Percentiles rank a stretch among this genome's conserved stretches.
Conservation (phyloP, 768 basidiomycete species). For the Termitomyces sp. region DNA sequence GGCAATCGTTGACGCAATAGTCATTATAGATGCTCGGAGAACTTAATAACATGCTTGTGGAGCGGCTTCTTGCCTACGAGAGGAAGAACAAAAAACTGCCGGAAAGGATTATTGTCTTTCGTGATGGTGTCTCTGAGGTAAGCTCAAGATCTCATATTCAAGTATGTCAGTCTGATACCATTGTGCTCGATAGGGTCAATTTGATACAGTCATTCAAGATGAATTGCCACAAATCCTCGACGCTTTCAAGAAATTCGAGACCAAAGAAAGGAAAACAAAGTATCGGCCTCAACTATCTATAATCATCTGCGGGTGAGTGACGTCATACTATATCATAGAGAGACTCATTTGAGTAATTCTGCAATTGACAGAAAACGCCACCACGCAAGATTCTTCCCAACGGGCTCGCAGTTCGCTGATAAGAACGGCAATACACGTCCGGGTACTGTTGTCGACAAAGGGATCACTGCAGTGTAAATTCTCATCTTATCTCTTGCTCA, state of each 20-base stretch:
- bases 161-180: not conserved
- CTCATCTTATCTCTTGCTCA: conserved; percentile 6
- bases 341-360: too few relatives aligned
- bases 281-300: conserved; percentile 69
- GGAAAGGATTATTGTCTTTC: conserved; percentile 65
- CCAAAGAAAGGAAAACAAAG: conserved; percentile 32
- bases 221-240: conserved; percentile 62
- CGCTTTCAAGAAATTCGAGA: conserved; percentile 52
- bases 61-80: conserved; percentile 58
- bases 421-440: conserved; percentile 74
- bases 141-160: conserved; percentile 11
- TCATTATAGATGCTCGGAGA: conserved; percentile 66
- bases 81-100: conserved; percentile 57
- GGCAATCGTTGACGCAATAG: not conserved
- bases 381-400: conserved; percentile 62
- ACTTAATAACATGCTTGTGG: conserved; percentile 63
- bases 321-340: not conserved
- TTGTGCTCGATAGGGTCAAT: conserved; percentile 59
- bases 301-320: conserved; percentile 62
- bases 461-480: conserved; percentile 64
- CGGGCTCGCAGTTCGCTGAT: conserved; percentile 44
- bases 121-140: conserved; percentile 83
- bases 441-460: conserved; percentile 79
- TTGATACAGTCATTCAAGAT: conserved; percentile 49
- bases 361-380: conserved; percentile 52